Base-by-base conservation (phyloP, 1,284 basidiomycete species). In the Trichosporon inkin region DNA sequence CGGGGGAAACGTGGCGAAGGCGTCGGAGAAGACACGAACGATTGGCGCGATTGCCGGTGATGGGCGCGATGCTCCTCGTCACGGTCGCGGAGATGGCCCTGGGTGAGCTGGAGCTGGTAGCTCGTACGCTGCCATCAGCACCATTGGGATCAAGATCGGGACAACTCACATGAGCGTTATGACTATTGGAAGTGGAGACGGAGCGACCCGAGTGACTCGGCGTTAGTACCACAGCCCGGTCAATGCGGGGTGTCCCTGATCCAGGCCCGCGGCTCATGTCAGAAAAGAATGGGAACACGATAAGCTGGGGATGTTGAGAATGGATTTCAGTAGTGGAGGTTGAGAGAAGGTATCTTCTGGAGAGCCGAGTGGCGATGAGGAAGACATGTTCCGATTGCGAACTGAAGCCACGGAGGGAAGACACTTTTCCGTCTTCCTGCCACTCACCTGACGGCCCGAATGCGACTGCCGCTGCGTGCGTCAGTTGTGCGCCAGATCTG, bases 111-210 rank as follows among this genome's bases (percentile, higher is more conserved):
- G 22, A 49, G 17, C 14, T 49, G 44, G 24, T 49, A 49, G 22
- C 44, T 49, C n/a, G 44, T 49, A 14, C 44, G 44, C 44, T 49
- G 44, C n/a, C 14, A 22, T 49, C 24, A 49, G 44, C 24, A n/a
- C 3, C 16, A 1, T 7, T n/a, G 24, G 24, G 6, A 17, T n/a
- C n/a, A n/a, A n/a, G n/a, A 5, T 14, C 22, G 11, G 22, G 8
- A 10, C 4, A 14, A 32, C 44, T 16, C 11, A 49, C 44, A 11
- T 49, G 44, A n/a, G 44, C 4, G 24, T 49, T 49, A 16, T 19
- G 38, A 17, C 38, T 40, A 24, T 16, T 49, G 22, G 44, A 28
- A 11, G n/a, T 8, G 13, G 44, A 49, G 16, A 24, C 22, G 13
- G 44, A 22, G 44, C 20, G 20, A 24, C 44, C 28, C 22, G 44